Conservation (phyloP, 768 basidiomycete species). For the Phlebiopsis gigantea region DNA sequence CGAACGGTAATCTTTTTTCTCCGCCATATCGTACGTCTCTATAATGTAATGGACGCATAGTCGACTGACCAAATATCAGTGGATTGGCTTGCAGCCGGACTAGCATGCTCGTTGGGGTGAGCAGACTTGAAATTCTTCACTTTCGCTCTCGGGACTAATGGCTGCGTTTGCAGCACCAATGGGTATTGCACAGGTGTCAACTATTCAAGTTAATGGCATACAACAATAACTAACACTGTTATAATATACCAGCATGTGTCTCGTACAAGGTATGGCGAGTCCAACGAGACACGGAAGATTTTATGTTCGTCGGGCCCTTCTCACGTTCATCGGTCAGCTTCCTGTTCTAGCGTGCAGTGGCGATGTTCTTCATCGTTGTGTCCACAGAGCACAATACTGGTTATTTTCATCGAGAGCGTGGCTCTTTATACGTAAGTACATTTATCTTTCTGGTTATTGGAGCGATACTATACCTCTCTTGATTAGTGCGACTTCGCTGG, state of each 20-base stretch:
- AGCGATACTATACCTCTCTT: neutral
- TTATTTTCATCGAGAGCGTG: neutral
- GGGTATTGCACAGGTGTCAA: neutral
- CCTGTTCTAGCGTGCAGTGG: neutral
- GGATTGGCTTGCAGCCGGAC: neutral
- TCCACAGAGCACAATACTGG: no score
- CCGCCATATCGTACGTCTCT: neutral
- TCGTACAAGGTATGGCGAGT: neutral
- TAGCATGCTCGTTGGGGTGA: neutral
- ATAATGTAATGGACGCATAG: neutral
- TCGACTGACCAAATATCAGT: neutral
- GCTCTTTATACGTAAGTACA: neutral
- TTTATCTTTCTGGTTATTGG: neutral
- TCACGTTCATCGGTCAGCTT: neutral
- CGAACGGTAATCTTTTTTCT: neutral
- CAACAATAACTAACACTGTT: neutral
- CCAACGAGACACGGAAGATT: neutral
- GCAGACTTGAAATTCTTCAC: neutral
- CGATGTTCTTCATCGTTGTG: no score
- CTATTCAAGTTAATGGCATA: neutral
- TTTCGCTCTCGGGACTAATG: neutral
- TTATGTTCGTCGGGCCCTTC: neutral
- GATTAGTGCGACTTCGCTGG: neutral
- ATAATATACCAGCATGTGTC: neutral
- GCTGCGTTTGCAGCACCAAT: neutral